These are phyloP conservation scores for Discostella pseudostelligera DNA, from an alignment of 108 stramenopile genomes.

Conservation along the genomic window DNA sequence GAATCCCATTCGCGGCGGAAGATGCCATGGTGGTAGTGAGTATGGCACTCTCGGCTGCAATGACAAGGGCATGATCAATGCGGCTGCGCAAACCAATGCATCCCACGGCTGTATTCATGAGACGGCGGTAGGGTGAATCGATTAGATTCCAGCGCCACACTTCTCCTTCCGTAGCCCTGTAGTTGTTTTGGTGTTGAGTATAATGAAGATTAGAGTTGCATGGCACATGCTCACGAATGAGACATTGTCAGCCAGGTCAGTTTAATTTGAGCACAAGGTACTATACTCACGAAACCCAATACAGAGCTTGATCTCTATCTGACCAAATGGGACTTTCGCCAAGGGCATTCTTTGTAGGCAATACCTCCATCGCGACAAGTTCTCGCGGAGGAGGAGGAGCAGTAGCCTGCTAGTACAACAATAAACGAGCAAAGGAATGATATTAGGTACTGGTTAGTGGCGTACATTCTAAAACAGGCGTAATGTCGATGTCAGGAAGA, in stretches of 20 bases:
- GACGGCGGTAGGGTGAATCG: constrained; percentile 53
- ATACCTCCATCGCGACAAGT: constrained; percentile 19
- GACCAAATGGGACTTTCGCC: constrained; percentile 74
- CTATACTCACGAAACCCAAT: constrained; percentile 56
- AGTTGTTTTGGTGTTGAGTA: no score
- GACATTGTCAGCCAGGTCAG: neutral
- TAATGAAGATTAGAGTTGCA: no score
- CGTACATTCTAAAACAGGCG: neutral
- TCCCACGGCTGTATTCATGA: constrained; percentile 58
- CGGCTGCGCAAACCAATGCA: constrained; percentile 49
- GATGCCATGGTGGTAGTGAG: constrained; percentile 38
- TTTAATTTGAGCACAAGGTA: neutral
- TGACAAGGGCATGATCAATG: constrained; percentile 22
- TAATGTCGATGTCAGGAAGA: neutral
- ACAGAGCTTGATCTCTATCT: constrained; percentile 49
- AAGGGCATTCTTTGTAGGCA: constrained; percentile 59
- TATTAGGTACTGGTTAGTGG: neutral
- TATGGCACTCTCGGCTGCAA: constrained; percentile 59
- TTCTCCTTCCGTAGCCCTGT: constrained; percentile 64
- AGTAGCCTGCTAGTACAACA: neutral
- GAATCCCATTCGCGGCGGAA: no score
- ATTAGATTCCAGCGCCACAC: constrained; percentile 64
- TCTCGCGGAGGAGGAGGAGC: constrained; percentile 3
- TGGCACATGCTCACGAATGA: neutral
- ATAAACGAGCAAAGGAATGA: neutral